A percentile compares a stretch with the other conserved stretches of the same genome.
Conservation (phyloP, 768 basidiomycete genomes). For the Kondoa malvinella region DNA sequence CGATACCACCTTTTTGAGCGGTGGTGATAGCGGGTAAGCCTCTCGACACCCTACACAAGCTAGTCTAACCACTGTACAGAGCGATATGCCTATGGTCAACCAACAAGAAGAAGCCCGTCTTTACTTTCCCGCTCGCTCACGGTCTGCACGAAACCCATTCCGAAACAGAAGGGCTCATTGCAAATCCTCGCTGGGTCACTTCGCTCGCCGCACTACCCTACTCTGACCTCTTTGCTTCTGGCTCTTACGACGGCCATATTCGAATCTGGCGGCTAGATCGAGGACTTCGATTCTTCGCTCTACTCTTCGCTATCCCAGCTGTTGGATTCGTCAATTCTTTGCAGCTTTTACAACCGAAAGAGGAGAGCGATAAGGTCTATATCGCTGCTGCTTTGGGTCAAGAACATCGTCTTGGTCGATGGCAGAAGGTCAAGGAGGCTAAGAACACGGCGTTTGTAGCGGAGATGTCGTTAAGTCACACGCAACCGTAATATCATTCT, state of each 20-base stretch:
- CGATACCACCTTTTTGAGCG: conserved; percentile 76
- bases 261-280: conserved; percentile 79
- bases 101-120: conserved; percentile 85
- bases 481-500: no score
- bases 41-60: no score
- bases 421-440: conserved; percentile 54
- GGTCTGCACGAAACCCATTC: conserved; percentile 58
- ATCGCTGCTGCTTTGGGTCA: conserved; percentile 67
- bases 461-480: conserved; percentile 15
- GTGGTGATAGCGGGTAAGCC: conserved; percentile 87
- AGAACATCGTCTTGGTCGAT: conserved; percentile 77
- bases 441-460: conserved; percentile 55
- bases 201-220: conserved; percentile 64
- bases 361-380: conserved; percentile 28
- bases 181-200: conserved; percentile 80
- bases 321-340: conserved; percentile 79
- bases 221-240: conserved; percentile 78
- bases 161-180: conserved; percentile 55
- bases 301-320: conserved; percentile 30
- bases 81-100: conserved; percentile 86
- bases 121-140: conserved; percentile 69
- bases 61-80: conserved; percentile 36
- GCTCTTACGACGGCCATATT: conserved; percentile 82
- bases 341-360: conserved; percentile 43
- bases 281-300: conserved; percentile 56